Conservation (phyloP, 495 filamentous ascomycete species). For the Neurospora africana region DNA sequence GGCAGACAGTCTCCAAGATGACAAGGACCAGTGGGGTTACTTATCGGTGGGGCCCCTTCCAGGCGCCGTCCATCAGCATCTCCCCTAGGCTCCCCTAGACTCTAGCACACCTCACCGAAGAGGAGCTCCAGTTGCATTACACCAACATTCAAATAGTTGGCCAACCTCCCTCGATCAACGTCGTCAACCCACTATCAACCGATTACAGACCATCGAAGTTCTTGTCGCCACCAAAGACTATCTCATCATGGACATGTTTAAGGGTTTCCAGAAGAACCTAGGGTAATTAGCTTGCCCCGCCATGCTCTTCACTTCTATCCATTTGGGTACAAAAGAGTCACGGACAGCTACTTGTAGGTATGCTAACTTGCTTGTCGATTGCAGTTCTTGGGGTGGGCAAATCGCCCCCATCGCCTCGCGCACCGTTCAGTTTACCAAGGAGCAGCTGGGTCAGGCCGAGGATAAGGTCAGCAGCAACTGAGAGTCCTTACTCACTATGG, state of each 20-base stretch:
- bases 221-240: neutral
- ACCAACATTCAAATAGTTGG: neutral
- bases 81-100: neutral
- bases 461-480: conserved; percentile 57
- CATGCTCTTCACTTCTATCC: neutral
- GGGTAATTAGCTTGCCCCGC: conserved; percentile 9
- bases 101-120: neutral
- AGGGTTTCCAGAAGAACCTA: conserved; percentile 26
- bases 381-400: conserved; percentile 37
- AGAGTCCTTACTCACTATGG: neutral
- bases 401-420: conserved; percentile 86
- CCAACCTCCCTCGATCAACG: conserved; percentile 5
- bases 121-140: neutral
- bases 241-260: conserved; percentile 24
- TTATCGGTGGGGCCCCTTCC: neutral
- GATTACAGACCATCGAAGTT: neutral
- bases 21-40: conserved; percentile 8
- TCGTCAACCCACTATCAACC: neutral
- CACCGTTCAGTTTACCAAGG: conserved; percentile 93
- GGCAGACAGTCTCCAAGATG: neutral
- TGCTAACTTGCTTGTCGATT: neutral
- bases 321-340: neutral
- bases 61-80: neutral
- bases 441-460: conserved; percentile 89
- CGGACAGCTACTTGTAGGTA: neutral